Evolutionary conservation across 1,284 basidiomycete species (phyloP).

Genomic region (Leucoagaricus sp.): DNA sequence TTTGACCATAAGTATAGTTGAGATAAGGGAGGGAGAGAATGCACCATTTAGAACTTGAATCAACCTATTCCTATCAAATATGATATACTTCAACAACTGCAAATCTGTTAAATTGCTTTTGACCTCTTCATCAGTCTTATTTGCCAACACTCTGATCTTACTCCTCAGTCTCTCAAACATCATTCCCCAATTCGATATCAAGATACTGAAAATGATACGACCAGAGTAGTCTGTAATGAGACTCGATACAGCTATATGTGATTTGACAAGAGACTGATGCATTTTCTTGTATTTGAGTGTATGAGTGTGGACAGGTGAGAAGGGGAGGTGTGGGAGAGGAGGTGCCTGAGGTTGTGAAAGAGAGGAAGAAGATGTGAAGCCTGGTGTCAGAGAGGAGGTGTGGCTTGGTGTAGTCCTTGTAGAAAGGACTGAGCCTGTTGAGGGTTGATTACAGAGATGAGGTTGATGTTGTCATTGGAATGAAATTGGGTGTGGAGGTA

Average conservation of each 20-base stretch:
- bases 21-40: constrained; percentile 17
- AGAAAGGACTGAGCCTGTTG: constrained; percentile 48
- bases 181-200: constrained; percentile 87
- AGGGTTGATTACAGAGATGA: constrained; percentile 37
- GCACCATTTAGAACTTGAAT: constrained; percentile 67
- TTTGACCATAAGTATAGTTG: constrained; percentile 2
- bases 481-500: too few species aligned
- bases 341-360: neutral
- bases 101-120: constrained; percentile 68
- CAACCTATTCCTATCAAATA: constrained; percentile 65
- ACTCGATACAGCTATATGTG: constrained; percentile 55
- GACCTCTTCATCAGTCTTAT: constrained; percentile 49
- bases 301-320: constrained; percentile 35
- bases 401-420: too few species aligned
- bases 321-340: neutral
- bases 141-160: constrained; percentile 69
- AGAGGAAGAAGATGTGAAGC: constrained; percentile 38
- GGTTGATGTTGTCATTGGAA: constrained; percentile 15
- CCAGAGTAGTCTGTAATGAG: constrained; percentile 72
- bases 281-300: constrained; percentile 66
- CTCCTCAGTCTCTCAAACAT: constrained; percentile 75
- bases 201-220: constrained; percentile 85
- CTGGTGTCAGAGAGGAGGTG: too few species aligned
- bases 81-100: constrained; percentile 72
- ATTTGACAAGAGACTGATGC: constrained; percentile 60